A percentile compares a stretch with the other conserved stretches of the same genome.
phyloP scores from a whole-genome alignment of 2,329 filamentous ascomycete genomes.

The Pseudocercospora vitis region DNA sequence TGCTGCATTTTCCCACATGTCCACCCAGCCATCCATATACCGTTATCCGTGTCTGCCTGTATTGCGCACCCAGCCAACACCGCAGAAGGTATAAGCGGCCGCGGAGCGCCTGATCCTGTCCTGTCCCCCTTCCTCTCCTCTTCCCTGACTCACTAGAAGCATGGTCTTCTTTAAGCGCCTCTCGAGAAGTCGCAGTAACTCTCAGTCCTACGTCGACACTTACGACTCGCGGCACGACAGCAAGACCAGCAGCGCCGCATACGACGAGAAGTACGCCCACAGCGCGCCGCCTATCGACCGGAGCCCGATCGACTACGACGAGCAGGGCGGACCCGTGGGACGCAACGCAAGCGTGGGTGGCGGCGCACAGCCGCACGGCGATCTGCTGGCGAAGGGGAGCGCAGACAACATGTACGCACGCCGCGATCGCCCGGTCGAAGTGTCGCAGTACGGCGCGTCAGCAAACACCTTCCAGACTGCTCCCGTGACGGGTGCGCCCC shows the following conservation, averaged over 20 bases:
- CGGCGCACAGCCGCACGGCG: slow-evolving; percentile 24
- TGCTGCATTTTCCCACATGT: not conserved
- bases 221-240: slow-evolving; percentile 44
- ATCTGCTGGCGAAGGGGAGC: slow-evolving; percentile 31
- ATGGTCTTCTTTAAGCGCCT: slow-evolving; percentile 53
- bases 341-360: slow-evolving; percentile 33
- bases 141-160: slow-evolving; percentile 17
- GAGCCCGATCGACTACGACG: slow-evolving; percentile 38
- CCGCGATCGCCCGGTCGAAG: slow-evolving; percentile 44
- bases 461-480: slow-evolving; percentile 13
- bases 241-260: slow-evolving; percentile 46
- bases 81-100: slow-evolving; percentile 6
- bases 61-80: not conserved
- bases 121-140: slow-evolving; percentile 2
- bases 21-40: not conserved
- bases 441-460: slow-evolving; percentile 20
- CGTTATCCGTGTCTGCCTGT: not conserved
- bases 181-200: slow-evolving; percentile 48
- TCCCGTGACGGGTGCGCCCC: slow-evolving; percentile 7
- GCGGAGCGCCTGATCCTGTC: slow-evolving; percentile 3
- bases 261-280: slow-evolving; percentile 47
- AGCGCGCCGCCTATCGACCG: slow-evolving; percentile 23
- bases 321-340: slow-evolving; percentile 32
- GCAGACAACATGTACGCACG: slow-evolving; percentile 47
- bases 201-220: slow-evolving; percentile 52